phyloP scores from a whole-genome alignment of 345 rosid genomes.

The Arabidopsis suecica region DNA sequence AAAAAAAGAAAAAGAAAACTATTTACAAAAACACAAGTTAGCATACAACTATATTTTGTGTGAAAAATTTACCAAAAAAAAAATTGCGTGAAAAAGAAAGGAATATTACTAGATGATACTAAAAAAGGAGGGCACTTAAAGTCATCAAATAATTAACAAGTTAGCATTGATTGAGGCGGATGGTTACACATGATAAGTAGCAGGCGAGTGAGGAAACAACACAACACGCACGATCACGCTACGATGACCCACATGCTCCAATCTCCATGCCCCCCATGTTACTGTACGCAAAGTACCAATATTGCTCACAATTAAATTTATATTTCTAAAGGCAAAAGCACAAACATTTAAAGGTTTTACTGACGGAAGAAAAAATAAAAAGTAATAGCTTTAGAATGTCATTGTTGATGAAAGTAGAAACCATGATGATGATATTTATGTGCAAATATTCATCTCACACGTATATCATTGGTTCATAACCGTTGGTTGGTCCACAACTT shows the following conservation, averaged over 20 bases:
- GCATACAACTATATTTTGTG: not conserved
- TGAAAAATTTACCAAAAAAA: too few species aligned
- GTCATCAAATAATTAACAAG: slow-evolving; percentile 1
- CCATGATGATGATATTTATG: slow-evolving; percentile 41
- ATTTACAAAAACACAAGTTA: not conserved
- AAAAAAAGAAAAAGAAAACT: not conserved
- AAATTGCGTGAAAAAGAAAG: not conserved
- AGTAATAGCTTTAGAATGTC: slow-evolving; percentile 33
- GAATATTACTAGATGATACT: not conserved
- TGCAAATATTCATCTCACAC: slow-evolving; percentile 37
- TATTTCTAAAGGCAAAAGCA: slow-evolving; percentile 18
- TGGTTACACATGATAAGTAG: not conserved
- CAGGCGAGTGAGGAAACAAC: slow-evolving; percentile 40
- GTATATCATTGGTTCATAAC: slow-evolving; percentile 42
- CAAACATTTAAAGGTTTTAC: slow-evolving; percentile 24
- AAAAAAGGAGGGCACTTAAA: not conserved
- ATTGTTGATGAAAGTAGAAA: slow-evolving; percentile 42
- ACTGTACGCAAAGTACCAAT: slow-evolving; percentile 37
- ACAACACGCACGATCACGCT: slow-evolving; percentile 36
- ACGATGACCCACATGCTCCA: slow-evolving; percentile 44
- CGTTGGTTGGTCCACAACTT: slow-evolving; percentile 38
- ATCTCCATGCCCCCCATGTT: slow-evolving; percentile 32
- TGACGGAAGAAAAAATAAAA: slow-evolving; percentile 5
- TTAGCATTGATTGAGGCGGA: slow-evolving; percentile 16
- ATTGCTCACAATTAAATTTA: not conserved